phyloP scores from a whole-genome alignment of 2,329 filamentous ascomycete genomes.

The Lecanoromycetidae sp. region DNA sequence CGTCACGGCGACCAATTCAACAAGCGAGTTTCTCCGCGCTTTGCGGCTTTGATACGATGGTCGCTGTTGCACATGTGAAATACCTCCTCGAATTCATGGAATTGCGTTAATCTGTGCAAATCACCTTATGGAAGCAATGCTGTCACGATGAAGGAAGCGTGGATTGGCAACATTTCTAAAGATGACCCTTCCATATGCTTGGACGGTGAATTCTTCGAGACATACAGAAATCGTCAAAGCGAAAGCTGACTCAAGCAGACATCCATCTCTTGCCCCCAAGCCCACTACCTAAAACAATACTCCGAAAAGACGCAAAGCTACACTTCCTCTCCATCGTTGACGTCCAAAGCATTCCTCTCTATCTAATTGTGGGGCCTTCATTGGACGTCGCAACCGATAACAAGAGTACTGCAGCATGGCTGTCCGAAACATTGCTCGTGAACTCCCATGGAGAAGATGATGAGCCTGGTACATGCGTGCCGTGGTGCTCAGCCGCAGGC shows the following conservation, averaged over 20 bases:
- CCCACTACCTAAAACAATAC: background rate
- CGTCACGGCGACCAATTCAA: no score
- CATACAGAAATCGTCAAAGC: no score
- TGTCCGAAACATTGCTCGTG: slow-evolving; percentile 12
- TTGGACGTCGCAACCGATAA: slow-evolving; percentile 15
- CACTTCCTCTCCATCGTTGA: slow-evolving; percentile 18
- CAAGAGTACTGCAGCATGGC: slow-evolving; percentile 14
- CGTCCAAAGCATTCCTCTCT: slow-evolving; percentile 17
- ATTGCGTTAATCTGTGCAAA: no score
- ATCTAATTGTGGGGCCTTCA: slow-evolving; percentile 17
- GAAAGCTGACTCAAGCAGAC: background rate
- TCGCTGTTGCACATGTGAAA: no score
- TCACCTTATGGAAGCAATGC: background rate
- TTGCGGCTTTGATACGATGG: no score
- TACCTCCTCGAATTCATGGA: no score
- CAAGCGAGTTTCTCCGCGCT: no score
- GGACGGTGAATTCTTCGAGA: background rate
- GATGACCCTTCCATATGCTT: slow-evolving; percentile 1
- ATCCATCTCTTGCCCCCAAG: background rate
- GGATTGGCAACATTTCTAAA: slow-evolving; percentile 6
- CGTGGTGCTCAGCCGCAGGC: slow-evolving; percentile 9
- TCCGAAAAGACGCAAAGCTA: slow-evolving; percentile 7
- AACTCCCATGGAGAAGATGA: background rate
- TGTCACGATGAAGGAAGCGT: slow-evolving; percentile 2
- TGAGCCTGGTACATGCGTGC: background rate